A percentile compares a stretch with the other conserved stretches of the same genome.
Evolutionary conservation across 768 basidiomycete genomes (phyloP).

Genomic region (Leccinum variicolor): DNA sequence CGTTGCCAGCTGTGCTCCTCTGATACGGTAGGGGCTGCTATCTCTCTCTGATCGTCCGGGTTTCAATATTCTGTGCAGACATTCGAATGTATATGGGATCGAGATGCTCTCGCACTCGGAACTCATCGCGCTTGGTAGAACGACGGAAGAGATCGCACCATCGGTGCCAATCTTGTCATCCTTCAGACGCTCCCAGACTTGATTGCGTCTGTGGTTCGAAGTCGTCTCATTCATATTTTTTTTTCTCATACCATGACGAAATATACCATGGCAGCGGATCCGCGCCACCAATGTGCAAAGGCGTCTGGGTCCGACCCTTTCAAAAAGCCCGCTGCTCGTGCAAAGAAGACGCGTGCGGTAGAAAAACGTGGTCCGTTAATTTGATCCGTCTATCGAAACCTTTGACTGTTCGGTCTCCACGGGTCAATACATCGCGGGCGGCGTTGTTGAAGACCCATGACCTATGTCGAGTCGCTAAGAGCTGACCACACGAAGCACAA

Average conservation of each 20-base stretch:
- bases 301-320: conserved; percentile 78
- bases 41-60: not conserved
- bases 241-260: conserved; percentile 54
- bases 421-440: conserved; percentile 96
- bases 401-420: conserved; percentile 99
- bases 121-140: conserved; percentile 82
- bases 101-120: conserved; percentile 98
- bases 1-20: conserved; percentile 95
- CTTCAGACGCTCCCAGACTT: conserved; percentile 93
- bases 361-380: conserved; percentile 71
- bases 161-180: conserved; percentile 94
- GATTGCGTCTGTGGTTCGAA: conserved; percentile 54
- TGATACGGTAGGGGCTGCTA: conserved; percentile 64
- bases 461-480: conserved; percentile 70
- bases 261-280: conserved; percentile 75
- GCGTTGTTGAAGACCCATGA: conserved; percentile 81
- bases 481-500: conserved; percentile 79
- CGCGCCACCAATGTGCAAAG: conserved; percentile 78
- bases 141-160: conserved; percentile 72
- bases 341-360: conserved; percentile 58
- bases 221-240: not conserved
- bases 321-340: conserved; percentile 67
- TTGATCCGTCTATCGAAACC: conserved; percentile 69
- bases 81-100: conserved; percentile 97
- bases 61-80: conserved; percentile 37